Evolutionary conservation across 2,329 filamentous ascomycete genomes (phyloP), one percentile per base, ranked within the genome.

Genomic region (Cadophora malorum): DNA sequence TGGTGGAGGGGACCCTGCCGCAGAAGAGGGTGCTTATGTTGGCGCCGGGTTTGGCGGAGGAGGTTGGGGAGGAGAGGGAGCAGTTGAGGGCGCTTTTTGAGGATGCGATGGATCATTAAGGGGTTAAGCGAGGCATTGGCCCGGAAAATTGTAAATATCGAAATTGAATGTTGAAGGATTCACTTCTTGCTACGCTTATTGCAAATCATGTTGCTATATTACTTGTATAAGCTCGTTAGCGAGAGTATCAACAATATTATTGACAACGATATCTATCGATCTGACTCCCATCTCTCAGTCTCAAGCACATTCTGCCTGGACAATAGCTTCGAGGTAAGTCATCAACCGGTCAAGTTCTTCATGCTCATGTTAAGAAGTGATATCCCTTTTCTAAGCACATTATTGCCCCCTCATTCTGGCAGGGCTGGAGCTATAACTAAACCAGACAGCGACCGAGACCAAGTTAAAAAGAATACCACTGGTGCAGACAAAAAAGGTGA

Each of bases 1-100:
- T 99, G 70, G 94, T 99, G 1, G 95, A 98, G 80, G 96, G 96
- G 1, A 99, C 96, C 0, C 90, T 99, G 70, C 96, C 96, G 5
- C 96, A 99, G 82, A 88, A 89, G 66, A 85, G 96, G 72, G 96
- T 99, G 65, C 79, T 99, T 76, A 96, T 94, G 90, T 81, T 99
- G 70, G 96, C 96, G 35, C 96, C 96, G 0, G 94, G 87, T 31
- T 79, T 99, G 75, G 88, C 87, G 49, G 86, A 85, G 72, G 91
- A 94, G 76, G 79, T 92, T 58, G 84, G 90, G 74, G 82, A 84
- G 59, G 91, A 95, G 79, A 88, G 86, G 78, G 90, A 92, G 66
- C 90, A 94, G 80, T 79, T 96, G 74, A 84, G 88, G 70, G 79
- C 77, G 12, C 77, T 96, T 71, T 92, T 95, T 79, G 91, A 94